Evolutionary conservation across 805 yeast genomes (phyloP).

Genomic region (Zygosaccharomyces rouxii): DNA sequence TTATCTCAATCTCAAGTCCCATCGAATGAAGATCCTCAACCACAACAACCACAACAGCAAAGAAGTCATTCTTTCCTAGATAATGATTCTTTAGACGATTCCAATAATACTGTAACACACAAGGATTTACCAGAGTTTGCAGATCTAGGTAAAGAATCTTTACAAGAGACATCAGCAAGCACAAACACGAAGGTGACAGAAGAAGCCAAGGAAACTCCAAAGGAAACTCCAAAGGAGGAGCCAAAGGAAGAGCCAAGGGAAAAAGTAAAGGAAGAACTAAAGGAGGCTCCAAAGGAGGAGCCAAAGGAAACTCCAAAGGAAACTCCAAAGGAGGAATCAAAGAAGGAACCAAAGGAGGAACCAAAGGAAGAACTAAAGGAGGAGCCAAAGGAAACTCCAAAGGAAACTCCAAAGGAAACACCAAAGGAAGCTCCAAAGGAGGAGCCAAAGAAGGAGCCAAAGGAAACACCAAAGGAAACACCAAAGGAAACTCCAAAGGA

Average conservation of each 20-base stretch:
- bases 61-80: constrained; percentile 1
- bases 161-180: background rate
- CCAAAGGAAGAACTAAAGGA: constrained; percentile 6
- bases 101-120: constrained; percentile 10
- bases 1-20: constrained; percentile 6
- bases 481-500: background rate
- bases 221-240: constrained; percentile 7
- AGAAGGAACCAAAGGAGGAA: constrained; percentile 12
- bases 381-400: constrained; percentile 5
- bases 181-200: background rate
- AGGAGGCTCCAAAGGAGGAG: constrained; percentile 10
- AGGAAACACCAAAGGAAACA: constrained; percentile 14
- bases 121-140: constrained; percentile 8
- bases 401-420: constrained; percentile 8
- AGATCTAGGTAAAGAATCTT: background rate
- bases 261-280: constrained; percentile 19
- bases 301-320: too few relatives aligned
- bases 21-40: constrained; percentile 7
- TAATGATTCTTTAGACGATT: constrained; percentile 6
- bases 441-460: constrained; percentile 12
- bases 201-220: constrained; percentile 1
- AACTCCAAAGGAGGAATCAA: constrained; percentile 5
- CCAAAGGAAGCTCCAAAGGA: constrained; percentile 6
- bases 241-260: constrained; percentile 1
- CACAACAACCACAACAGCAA: constrained; percentile 10